Percentiles rank a stretch among this genome's conserved stretches.
Evolutionary conservation across 2,329 filamentous ascomycete genomes (phyloP).

Genomic region (Zymoseptoria passerinii): DNA sequence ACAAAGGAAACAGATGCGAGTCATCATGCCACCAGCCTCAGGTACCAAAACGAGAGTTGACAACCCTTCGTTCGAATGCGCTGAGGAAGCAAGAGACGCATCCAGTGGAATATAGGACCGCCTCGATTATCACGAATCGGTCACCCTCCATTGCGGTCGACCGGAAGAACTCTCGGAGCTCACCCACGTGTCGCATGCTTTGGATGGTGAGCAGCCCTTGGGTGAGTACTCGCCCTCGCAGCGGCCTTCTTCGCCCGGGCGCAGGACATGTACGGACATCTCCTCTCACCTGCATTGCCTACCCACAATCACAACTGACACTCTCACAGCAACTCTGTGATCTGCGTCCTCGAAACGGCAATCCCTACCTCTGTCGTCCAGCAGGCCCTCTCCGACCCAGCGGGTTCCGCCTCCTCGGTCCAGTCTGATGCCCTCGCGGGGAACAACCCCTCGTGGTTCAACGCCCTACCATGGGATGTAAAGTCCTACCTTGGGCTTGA

Average conservation of each 20-base stretch:
- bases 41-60: too few relatives aligned
- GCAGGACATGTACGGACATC: background rate
- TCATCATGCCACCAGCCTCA: too few relatives aligned
- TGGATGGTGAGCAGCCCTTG: too few relatives aligned
- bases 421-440: conserved; percentile 37
- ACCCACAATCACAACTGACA: background rate
- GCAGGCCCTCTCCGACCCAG: conserved; percentile 35
- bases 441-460: conserved; percentile 39
- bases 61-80: too few relatives aligned
- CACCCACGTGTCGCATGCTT: too few relatives aligned
- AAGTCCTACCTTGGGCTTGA: conserved; percentile 34
- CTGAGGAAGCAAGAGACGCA: too few relatives aligned
- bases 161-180: too few relatives aligned
- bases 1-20: too few relatives aligned
- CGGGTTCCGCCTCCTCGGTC: conserved; percentile 35
- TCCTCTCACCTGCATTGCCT: background rate
- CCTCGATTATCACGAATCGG: too few relatives aligned
- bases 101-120: too few relatives aligned
- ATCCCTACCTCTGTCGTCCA: conserved; percentile 35
- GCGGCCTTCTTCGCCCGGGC: background rate
- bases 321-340: conserved; percentile 29
- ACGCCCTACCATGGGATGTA: conserved; percentile 37
- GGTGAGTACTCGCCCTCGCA: too few relatives aligned
- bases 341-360: conserved; percentile 37
- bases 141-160: too few relatives aligned